phyloP scores from a whole-genome alignment of 805 yeast genomes.

The Ogataea sp. region DNA sequence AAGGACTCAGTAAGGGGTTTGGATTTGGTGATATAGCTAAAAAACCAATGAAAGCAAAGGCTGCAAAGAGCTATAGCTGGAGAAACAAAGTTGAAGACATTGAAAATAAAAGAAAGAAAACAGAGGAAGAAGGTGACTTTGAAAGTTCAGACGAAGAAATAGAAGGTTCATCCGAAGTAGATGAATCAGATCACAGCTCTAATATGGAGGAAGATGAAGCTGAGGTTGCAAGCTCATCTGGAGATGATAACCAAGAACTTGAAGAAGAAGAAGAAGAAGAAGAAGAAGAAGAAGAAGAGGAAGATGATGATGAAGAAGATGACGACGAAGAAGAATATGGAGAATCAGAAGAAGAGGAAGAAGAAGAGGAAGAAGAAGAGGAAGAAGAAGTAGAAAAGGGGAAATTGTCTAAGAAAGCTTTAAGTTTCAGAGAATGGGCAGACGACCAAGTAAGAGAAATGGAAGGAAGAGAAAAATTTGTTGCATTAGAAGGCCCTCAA shows the following conservation, averaged over 20 bases:
- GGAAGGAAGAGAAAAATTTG: constrained; percentile 48
- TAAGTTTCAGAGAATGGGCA: constrained; percentile 85
- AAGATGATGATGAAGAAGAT: constrained; percentile 25
- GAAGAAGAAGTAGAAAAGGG: constrained; percentile 34
- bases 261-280: constrained; percentile 19
- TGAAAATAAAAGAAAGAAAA: constrained; percentile 28
- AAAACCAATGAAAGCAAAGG: constrained; percentile 36
- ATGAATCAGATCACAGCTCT: constrained; percentile 12
- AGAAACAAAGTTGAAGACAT: constrained; percentile 46
- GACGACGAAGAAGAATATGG: constrained; percentile 25
- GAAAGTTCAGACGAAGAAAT: constrained; percentile 19
- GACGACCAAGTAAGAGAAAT: constrained; percentile 56
- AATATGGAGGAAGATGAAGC: constrained; percentile 14
- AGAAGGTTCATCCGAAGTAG: constrained; percentile 12
- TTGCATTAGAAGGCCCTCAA: constrained; percentile 42
- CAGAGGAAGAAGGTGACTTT: constrained; percentile 60
- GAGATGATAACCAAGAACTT: constrained; percentile 13
- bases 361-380: constrained; percentile 20
- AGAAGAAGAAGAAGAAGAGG: constrained; percentile 23
- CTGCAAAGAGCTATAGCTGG: constrained; percentile 65
- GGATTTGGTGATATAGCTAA: constrained; percentile 52
- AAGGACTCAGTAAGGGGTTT: constrained; percentile 56
- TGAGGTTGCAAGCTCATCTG: constrained; percentile 12
- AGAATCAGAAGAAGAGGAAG: constrained; percentile 21
- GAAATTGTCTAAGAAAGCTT: constrained; percentile 41